Conservation (phyloP, 2,329 filamentous ascomycete genomes). For the Fusarium sp. region DNA sequence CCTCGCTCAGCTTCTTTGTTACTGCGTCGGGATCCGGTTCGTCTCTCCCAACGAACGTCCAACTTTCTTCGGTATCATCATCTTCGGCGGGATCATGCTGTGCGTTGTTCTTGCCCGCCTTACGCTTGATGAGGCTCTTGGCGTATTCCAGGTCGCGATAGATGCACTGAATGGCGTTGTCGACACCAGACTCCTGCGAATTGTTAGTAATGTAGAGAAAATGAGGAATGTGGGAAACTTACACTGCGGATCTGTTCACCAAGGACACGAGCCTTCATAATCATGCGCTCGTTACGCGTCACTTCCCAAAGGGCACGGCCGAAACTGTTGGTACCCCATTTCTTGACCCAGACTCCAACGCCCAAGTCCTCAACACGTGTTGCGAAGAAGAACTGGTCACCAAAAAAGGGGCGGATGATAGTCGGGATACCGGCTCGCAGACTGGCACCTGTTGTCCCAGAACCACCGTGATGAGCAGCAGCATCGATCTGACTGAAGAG, state of each 20-base stretch:
- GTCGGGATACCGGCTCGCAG: constrained; percentile 91
- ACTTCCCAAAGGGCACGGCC: constrained; percentile 91
- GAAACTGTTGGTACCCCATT: constrained; percentile 88
- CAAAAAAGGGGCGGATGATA: constrained; percentile 96
- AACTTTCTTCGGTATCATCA: constrained; percentile 79
- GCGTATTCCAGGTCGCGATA: constrained; percentile 97
- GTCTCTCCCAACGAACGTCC: constrained; percentile 84
- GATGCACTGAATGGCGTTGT: constrained; percentile 88
- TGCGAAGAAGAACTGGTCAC: constrained; percentile 97
- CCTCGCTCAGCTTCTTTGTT: constrained; percentile 57
- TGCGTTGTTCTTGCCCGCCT: constrained; percentile 66
- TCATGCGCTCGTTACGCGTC: constrained; percentile 91
- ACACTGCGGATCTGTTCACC: constrained; percentile 91
- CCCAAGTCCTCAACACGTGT: constrained; percentile 90
- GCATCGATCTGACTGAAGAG: constrained; percentile 94
- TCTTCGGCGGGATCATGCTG: constrained; percentile 59
- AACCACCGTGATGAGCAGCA: constrained; percentile 92
- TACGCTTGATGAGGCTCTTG: constrained; percentile 80
- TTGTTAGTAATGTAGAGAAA: constrained; percentile 45
- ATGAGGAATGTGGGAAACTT: constrained; percentile 51
- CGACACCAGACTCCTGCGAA: constrained; percentile 86
- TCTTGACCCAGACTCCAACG: constrained; percentile 89
- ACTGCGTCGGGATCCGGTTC: constrained; percentile 60
- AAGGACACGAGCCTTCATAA: constrained; percentile 82
- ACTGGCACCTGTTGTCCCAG: constrained; percentile 94